Evolutionary conservation across 345 rosid genomes (phyloP).

Genomic region (Hypericum androsaemum): DNA sequence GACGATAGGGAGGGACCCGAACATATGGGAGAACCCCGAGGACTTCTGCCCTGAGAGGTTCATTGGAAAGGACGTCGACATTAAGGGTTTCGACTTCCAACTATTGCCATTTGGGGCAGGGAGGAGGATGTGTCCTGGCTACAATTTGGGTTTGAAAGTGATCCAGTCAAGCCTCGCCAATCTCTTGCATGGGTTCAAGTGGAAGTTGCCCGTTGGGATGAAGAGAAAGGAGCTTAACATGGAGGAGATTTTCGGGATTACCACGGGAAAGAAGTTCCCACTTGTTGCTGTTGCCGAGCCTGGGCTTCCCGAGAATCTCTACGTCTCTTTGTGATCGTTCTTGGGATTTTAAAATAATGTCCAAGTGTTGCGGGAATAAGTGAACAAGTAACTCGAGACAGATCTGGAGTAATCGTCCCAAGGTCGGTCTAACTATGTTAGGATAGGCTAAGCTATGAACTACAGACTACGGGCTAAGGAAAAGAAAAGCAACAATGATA

Average conservation of each 20-base stretch:
- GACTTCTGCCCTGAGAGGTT: slow-evolving; percentile 54
- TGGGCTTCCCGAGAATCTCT: slow-evolving; percentile 35
- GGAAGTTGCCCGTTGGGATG: no score
- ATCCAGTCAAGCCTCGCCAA: slow-evolving; percentile 49
- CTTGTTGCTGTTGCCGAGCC: slow-evolving; percentile 33
- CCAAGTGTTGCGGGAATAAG: no score
- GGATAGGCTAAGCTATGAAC: no score
- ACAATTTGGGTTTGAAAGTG: slow-evolving; percentile 46
- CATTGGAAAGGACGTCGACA: slow-evolving; percentile 31
- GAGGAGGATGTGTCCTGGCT: slow-evolving; percentile 75
- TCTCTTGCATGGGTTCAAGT: no score
- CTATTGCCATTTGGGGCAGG: slow-evolving; percentile 61
- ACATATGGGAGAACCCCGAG: slow-evolving; percentile 38
- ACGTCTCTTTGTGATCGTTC: slow-evolving; percentile 1
- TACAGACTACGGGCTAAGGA: no score
- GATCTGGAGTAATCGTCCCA: no score
- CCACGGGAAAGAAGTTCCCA: slow-evolving; percentile 41
- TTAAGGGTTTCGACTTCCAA: slow-evolving; percentile 51
- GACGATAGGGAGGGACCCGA: no score
- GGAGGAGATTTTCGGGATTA: slow-evolving; percentile 52
- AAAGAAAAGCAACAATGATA: no score
- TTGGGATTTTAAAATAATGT: no score
- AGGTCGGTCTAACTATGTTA: no score
- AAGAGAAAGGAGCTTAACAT: no score
- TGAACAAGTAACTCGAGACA: no score